phyloP scores from a whole-genome alignment of 2,329 filamentous ascomycete genomes.

The Fusarium xylarioides region DNA sequence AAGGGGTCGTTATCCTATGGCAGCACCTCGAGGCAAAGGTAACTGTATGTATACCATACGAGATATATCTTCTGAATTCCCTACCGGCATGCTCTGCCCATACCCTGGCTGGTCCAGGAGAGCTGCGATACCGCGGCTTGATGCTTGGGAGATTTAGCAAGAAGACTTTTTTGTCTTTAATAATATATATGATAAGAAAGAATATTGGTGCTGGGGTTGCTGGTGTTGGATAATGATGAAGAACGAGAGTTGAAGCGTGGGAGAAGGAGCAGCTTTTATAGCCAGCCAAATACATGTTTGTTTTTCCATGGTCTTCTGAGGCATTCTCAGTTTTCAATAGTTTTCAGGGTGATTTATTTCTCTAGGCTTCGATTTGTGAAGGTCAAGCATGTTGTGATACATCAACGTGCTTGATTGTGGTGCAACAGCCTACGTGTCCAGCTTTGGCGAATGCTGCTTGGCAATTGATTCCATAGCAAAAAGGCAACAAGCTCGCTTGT shows the following conservation, averaged over 20 bases:
- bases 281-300: neutral
- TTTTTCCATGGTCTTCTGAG: neutral
- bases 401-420: neutral
- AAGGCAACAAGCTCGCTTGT: fast-evolving
- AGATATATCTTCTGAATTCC: too few relatives aligned
- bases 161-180: fast-evolving
- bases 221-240: neutral
- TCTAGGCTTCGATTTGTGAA: neutral
- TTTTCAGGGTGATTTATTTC: fast-evolving
- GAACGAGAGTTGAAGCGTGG: neutral
- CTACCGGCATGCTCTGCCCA: too few relatives aligned
- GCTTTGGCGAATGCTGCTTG: neutral
- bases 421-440: neutral
- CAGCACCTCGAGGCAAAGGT: too few relatives aligned
- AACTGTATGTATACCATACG: too few relatives aligned
- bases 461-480: neutral
- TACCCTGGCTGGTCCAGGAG: too few relatives aligned
- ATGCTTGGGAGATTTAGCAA: too few relatives aligned
- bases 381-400: too few relatives aligned
- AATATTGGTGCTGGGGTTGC: neutral
- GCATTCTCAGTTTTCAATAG: fast-evolving
- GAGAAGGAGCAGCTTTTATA: neutral
- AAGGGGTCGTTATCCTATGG: fast-evolving
- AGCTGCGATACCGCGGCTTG: too few relatives aligned
- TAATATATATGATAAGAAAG: neutral